Evolutionary conservation across 106 monocot genomes (phyloP).

Genomic region (Hemerocallis citrina): DNA sequence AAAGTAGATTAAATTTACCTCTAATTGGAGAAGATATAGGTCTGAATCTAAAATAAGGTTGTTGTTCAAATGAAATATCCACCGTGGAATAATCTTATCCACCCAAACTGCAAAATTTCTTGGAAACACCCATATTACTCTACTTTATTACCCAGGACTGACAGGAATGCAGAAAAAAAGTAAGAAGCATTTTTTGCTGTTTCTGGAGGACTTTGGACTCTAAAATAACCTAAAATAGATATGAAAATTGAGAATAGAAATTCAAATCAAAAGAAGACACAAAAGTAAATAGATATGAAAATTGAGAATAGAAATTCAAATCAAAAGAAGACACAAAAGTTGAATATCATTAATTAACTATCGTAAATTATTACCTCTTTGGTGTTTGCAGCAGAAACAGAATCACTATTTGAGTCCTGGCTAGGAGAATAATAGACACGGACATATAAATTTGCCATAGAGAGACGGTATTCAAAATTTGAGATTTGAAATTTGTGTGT

Average conservation of each 20-base stretch:
- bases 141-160: constrained; percentile 75
- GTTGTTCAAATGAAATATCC: constrained; percentile 66
- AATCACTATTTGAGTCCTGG: not conserved
- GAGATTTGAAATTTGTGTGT: no score
- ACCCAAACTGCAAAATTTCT: constrained; percentile 69
- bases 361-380: constrained; percentile 22
- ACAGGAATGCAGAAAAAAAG: constrained; percentile 86
- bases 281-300: no score
- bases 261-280: no score
- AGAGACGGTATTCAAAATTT: no score
- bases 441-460: constrained; percentile 50
- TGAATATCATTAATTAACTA: not conserved
- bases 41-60: constrained; percentile 93
- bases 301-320: no score
- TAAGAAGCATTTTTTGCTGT: constrained; percentile 25
- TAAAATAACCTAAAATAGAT: constrained; percentile 12
- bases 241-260: not conserved
- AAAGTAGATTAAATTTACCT: constrained; percentile 33
- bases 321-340: not conserved
- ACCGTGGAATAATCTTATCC: constrained; percentile 61
- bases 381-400: constrained; percentile 11
- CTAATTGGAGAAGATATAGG: constrained; percentile 71
- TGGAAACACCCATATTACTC: constrained; percentile 63
- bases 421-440: constrained; percentile 36
- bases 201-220: constrained; percentile 16